phyloP scores from a whole-genome alignment of 495 filamentous ascomycete species.

The Hyphodiscus hymeniophilus region DNA sequence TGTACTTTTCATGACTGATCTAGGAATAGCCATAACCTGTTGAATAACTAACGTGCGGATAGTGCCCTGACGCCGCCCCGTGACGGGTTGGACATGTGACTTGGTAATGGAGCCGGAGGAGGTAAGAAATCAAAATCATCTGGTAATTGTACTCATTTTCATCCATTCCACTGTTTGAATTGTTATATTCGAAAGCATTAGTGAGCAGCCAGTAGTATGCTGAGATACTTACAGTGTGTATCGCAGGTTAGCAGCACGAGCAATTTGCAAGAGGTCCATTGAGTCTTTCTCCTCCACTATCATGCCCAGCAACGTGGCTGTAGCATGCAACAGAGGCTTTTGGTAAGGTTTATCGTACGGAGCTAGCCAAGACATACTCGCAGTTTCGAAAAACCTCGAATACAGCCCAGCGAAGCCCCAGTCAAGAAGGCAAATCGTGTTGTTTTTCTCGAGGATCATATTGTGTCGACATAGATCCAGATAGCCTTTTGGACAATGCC shows the following conservation, averaged over 20 bases:
- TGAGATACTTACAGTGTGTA: neutral
- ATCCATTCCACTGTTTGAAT: too few species aligned
- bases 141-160: too few species aligned
- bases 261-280: neutral
- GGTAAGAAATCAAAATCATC: too few species aligned
- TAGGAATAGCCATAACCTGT: too few species aligned
- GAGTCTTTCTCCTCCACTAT: neutral
- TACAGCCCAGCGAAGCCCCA: neutral
- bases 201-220: neutral
- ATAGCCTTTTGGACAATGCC: too few species aligned
- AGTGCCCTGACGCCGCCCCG: too few species aligned
- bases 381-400: neutral
- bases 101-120: too few species aligned
- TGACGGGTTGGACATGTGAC: too few species aligned
- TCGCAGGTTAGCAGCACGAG: neutral
- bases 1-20: too few species aligned
- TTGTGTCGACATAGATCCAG: neutral
- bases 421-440: neutral
- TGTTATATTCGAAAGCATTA: too few species aligned
- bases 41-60: too few species aligned
- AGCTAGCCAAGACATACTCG: neutral
- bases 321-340: neutral
- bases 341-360: neutral
- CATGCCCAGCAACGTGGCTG: neutral
- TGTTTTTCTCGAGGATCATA: conserved; percentile 1